Percentiles rank a stretch among this genome's conserved stretches.
These are phyloP conservation scores for Podospora fimiseda DNA, from an alignment of 495 filamentous ascomycete genomes.

Conservation along the genomic window DNA sequence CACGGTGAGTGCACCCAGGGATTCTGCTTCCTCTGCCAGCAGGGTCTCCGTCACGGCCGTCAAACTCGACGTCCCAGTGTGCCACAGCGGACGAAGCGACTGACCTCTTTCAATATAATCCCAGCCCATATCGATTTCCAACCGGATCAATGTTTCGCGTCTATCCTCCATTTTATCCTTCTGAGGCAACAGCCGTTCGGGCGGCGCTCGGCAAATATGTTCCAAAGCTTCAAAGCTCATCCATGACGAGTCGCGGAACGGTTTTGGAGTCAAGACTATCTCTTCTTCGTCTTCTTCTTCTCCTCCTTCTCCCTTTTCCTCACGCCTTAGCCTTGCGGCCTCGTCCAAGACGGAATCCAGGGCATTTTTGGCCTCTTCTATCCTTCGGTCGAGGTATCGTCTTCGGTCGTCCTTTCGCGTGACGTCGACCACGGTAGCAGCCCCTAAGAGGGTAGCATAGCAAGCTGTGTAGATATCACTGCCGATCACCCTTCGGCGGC, in stretches of 20 bases:
- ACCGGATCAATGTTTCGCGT: neutral
- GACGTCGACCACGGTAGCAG: constrained; percentile 62
- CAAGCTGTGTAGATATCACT: constrained; percentile 62
- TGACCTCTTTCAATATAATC: too few relatives aligned
- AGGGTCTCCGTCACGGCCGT: constrained; percentile 10
- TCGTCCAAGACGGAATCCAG: constrained; percentile 13
- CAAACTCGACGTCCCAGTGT: neutral
- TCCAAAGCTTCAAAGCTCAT: neutral
- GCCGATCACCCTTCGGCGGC: constrained; percentile 45
- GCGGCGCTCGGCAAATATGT: neutral
- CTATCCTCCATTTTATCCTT: neutral
- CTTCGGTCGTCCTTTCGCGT: constrained; percentile 54
- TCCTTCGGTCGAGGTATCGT: constrained; percentile 54
- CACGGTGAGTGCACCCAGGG: neutral
- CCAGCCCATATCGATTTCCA: too few relatives aligned
- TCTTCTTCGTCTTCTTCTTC: neutral
- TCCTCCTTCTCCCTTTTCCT: too few relatives aligned
- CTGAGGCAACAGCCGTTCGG: neutral
- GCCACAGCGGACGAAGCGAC: too few relatives aligned
- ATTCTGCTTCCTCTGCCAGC: constrained; percentile 9
- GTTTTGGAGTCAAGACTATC: constrained; percentile 4
- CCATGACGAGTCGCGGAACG: neutral
- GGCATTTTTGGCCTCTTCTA: constrained; percentile 38
- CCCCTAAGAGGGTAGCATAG: constrained; percentile 66
- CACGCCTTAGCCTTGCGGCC: constrained; percentile 7